Evolutionary conservation across 2,329 filamentous ascomycete genomes (phyloP).

Genomic region (Pezizomycotina sp.): DNA sequence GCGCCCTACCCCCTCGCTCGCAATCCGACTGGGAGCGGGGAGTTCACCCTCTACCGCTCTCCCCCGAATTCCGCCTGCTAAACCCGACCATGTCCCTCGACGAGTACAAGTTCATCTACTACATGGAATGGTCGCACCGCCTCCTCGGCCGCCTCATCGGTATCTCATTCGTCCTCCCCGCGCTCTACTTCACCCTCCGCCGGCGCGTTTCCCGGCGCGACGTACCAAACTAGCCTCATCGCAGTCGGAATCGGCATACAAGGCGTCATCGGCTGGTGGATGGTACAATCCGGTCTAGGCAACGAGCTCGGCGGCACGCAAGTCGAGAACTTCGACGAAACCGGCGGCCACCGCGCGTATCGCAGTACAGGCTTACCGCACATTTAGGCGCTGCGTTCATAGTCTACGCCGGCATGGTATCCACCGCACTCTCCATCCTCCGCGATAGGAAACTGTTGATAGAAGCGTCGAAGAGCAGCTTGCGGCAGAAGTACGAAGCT

Average conservation of each 20-base stretch:
- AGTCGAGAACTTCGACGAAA: slow-evolving; percentile 74
- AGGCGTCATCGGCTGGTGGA: slow-evolving; percentile 96
- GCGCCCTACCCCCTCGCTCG: slow-evolving; percentile 68
- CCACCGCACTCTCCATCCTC: slow-evolving; percentile 70
- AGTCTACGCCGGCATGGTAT: slow-evolving; percentile 88
- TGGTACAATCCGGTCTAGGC: slow-evolving; percentile 92
- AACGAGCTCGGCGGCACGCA: too few species aligned
- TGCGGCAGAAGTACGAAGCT: slow-evolving; percentile 36
- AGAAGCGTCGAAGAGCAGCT: slow-evolving; percentile 46
- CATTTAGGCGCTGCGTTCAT: slow-evolving; percentile 82
- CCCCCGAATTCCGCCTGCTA: slow-evolving; percentile 79
- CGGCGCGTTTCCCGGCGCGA: slow-evolving; percentile 67
- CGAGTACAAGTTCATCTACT: slow-evolving; percentile 98
- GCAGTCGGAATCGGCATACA: slow-evolving; percentile 84
- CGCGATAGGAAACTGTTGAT: slow-evolving; percentile 56
- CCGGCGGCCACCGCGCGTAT: slow-evolving; percentile 83
- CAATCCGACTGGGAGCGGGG: slow-evolving; percentile 75
- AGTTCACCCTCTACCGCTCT: slow-evolving; percentile 80
- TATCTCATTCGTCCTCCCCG: slow-evolving; percentile 72
- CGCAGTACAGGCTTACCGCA: slow-evolving; percentile 79
- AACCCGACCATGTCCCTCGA: slow-evolving; percentile 84
- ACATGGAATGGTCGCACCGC: slow-evolving; percentile 96
- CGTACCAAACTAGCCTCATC: slow-evolving; percentile 62
- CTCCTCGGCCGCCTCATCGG: slow-evolving; percentile 89
- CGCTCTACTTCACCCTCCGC: slow-evolving; percentile 70